These are phyloP conservation scores for Neurospora hispaniola DNA, from an alignment of 495 filamentous ascomycete genomes.

Conservation along the genomic window DNA sequence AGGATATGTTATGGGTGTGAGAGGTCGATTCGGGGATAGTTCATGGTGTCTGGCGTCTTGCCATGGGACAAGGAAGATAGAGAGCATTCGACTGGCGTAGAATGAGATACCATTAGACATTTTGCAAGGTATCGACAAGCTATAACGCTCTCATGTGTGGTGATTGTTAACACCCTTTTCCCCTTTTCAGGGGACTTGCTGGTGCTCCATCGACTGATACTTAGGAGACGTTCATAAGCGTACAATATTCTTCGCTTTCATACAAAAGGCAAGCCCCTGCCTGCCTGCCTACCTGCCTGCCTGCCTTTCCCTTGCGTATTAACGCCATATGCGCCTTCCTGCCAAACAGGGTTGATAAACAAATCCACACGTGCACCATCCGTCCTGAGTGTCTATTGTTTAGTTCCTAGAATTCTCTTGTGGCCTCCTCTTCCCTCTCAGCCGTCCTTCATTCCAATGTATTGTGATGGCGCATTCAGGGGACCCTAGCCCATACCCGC, in stretches of 20 bases:
- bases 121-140: not conserved
- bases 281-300: not conserved
- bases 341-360: not conserved
- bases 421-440: not conserved
- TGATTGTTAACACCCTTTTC: not conserved
- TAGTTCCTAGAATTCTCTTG: not conserved
- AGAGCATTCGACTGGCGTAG: not conserved
- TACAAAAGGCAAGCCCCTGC: not conserved
- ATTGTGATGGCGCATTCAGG: not conserved
- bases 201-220: not conserved
- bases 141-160: not conserved
- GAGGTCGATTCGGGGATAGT: conserved; percentile 31
- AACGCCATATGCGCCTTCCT: not conserved
- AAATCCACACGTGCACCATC: not conserved
- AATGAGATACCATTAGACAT: not conserved
- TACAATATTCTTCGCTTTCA: not conserved
- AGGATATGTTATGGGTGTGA: conserved; percentile 45
- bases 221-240: not conserved
- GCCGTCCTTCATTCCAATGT: not conserved
- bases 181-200: not conserved
- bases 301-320: not conserved
- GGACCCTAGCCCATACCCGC: not conserved
- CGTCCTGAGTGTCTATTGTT: not conserved
- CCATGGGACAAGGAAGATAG: not conserved
- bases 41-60: not conserved